Evolutionary conservation across 129 eudicot genomes (phyloP), one percentile per base, ranked within the genome.

Genomic region (Chrysanthemum makinoi): DNA sequence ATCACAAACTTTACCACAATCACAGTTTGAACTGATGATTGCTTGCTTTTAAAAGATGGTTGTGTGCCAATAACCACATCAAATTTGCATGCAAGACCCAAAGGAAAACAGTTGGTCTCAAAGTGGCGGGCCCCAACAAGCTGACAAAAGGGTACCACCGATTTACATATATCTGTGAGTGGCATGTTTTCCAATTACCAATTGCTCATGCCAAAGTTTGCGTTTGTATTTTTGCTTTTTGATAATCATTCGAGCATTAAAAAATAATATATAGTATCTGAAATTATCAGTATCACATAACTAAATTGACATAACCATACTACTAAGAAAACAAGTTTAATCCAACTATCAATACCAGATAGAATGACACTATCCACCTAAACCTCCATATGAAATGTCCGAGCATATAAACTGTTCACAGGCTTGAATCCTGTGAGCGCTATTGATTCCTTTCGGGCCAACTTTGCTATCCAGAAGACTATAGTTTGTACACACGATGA

Each of bases 341-440:
- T 48, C 6, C 12, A 44, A 17, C 54, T 55, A 55, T 51, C 39
- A 16, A 5, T 17, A 33, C 65, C 39, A 24, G 70, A 62, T 28
- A 64, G 30, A 48, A 6, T 39, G 2, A 35, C 46, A 35, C 39
- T 51, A 43, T 51, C 39, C 30, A 16, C 60, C 59, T 62, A 9
- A 44, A 20, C 57, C 28, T 72, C 51, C 50, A 18, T 10, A 1
- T 62, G 0, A 48, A 62, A 16, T 24, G n/a, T 14, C 49, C 30
- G 30, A 69, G 62, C 10, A 59, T 72, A 43, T 58, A n/a, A 20
- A 15, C 19, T 13, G 58, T n/a, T 61, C 65, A 46, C 11, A 68
- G 66, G 66, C 12, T 57, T 11, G 2, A 20, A 43, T 43, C 10
- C 46, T 39, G 46, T 20, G 33, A 11, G 18, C 6, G 24, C 60